These are phyloP conservation scores for Blastobotrys serpentis DNA, from an alignment of 1,139 yeast species.

Conservation along the genomic window DNA sequence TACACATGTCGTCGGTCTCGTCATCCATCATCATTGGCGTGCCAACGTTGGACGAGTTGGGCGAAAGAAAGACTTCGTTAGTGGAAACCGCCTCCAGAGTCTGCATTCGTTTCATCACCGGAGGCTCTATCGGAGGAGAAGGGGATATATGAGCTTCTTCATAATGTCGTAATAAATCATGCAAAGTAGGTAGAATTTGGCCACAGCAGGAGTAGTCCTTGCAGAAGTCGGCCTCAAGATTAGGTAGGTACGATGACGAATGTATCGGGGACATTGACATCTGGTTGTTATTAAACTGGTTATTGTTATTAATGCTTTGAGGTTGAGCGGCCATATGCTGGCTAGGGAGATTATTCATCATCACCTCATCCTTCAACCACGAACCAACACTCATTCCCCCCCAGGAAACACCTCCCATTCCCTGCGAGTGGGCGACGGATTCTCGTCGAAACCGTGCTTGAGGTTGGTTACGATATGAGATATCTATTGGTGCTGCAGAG, in stretches of 20 bases:
- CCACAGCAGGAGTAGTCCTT: slow-evolving; percentile 97
- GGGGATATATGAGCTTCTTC: slow-evolving; percentile 94
- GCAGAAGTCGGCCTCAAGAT: slow-evolving; percentile 92
- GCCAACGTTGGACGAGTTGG: slow-evolving; percentile 32
- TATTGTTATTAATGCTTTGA: slow-evolving; percentile 37
- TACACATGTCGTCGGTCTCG: slow-evolving; percentile 43
- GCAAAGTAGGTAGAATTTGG: slow-evolving; percentile 83
- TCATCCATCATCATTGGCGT: slow-evolving; percentile 36
- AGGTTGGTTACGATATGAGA: slow-evolving; percentile 36
- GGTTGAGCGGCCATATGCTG: slow-evolving; percentile 5
- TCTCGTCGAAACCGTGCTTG: slow-evolving; percentile 62
- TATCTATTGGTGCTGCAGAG: slow-evolving; percentile 45
- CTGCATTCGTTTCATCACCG: slow-evolving; percentile 42
- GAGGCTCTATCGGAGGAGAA: slow-evolving; percentile 52
- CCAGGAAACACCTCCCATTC: slow-evolving; percentile 99
- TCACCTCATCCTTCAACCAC: slow-evolving; percentile 85
- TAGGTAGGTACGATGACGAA: slow-evolving; percentile 76
- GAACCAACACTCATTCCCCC: slow-evolving; percentile 93
- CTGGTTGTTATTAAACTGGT: slow-evolving; percentile 26
- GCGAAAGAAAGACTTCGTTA: slow-evolving; percentile 75
- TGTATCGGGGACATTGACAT: slow-evolving; percentile 53
- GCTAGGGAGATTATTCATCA: slow-evolving; percentile 33
- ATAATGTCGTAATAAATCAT: slow-evolving; percentile 88
- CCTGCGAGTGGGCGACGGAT: slow-evolving; percentile 92
- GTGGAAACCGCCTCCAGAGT: slow-evolving; percentile 64